Evolutionary conservation across 2,329 filamentous ascomycete genomes (phyloP).

Genomic region (Fusarium caatingaense): DNA sequence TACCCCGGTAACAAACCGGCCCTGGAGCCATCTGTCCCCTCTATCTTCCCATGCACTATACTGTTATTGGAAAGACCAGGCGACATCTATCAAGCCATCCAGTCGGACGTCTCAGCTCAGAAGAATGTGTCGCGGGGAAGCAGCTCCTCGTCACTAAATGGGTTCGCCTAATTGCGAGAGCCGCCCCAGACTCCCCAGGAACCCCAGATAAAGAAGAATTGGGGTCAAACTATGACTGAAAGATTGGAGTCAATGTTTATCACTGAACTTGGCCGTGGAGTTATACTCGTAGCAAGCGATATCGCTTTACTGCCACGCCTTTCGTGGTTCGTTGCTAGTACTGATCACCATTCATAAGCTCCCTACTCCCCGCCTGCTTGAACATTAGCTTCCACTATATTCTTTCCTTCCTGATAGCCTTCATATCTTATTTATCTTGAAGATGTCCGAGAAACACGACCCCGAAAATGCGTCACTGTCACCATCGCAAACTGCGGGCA

Average conservation of each 20-base stretch:
- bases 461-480: constrained; percentile 26
- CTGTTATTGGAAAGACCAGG: constrained; percentile 16
- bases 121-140: not conserved
- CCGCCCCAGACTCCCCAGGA: not conserved
- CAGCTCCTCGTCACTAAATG: constrained; percentile 2
- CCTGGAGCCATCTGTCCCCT: not conserved
- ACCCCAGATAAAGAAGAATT: not conserved
- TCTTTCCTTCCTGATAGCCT: not conserved
- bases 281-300: not conserved
- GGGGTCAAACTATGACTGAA: not conserved
- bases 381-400: not conserved
- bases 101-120: constrained; percentile 6
- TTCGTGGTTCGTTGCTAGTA: not conserved
- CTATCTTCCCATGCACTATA: not conserved
- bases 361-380: not conserved
- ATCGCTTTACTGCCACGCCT: not conserved
- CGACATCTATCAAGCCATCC: constrained; percentile 2
- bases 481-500: constrained; percentile 34
- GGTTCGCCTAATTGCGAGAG: not conserved
- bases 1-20: constrained; percentile 13
- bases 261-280: not conserved
- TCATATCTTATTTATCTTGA: constrained; percentile 2
- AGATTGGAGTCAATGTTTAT: not conserved
- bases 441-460: constrained; percentile 28
- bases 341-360: not conserved